A percentile compares a stretch with the other conserved stretches of the same genome.
Evolutionary conservation across 108 stramenopile species (phyloP).

Genomic region (Aurantiochytrium sp.): DNA sequence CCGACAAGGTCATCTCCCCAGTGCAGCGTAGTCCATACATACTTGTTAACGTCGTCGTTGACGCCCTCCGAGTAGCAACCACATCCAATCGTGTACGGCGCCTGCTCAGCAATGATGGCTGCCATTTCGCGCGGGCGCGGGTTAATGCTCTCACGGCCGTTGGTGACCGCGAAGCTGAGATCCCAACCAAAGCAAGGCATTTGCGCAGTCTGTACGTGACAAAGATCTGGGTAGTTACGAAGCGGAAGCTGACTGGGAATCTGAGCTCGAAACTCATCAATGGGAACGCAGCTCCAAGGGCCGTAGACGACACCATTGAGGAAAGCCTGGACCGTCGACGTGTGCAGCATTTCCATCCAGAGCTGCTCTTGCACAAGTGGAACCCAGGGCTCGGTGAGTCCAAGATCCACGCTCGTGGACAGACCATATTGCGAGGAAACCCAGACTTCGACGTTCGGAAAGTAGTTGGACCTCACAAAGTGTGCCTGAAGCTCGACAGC

Average conservation of each 20-base stretch:
- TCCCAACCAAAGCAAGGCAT: background rate
- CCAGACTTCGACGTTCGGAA: background rate
- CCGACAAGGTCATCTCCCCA: background rate
- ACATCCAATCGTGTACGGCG: conserved; percentile 1
- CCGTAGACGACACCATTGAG: conserved; percentile 10
- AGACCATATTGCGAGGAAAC: conserved; percentile 9
- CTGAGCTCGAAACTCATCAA: background rate
- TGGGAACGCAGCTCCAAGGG: background rate
- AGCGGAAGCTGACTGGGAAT: background rate
- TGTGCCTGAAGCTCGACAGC: background rate
- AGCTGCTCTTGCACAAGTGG: background rate
- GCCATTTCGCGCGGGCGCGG: background rate
- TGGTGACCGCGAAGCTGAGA: background rate
- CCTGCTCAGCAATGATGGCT: background rate
- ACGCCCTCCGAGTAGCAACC: conserved; percentile 16
- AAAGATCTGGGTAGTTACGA: conserved; percentile 9
- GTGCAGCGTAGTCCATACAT: background rate
- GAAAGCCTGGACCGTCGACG: background rate
- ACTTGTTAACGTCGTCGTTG: conserved; percentile 5
- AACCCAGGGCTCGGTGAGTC: conserved; percentile 5
- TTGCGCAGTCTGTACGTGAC: background rate
- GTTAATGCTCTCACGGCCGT: conserved; percentile 10
- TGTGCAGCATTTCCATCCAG: conserved; percentile 15
- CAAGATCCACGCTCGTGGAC: background rate
- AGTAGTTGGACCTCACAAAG: background rate